These are phyloP conservation scores for Tarenaya hassleriana DNA, from an alignment of 345 rosid genomes.

Conservation along the genomic window DNA sequence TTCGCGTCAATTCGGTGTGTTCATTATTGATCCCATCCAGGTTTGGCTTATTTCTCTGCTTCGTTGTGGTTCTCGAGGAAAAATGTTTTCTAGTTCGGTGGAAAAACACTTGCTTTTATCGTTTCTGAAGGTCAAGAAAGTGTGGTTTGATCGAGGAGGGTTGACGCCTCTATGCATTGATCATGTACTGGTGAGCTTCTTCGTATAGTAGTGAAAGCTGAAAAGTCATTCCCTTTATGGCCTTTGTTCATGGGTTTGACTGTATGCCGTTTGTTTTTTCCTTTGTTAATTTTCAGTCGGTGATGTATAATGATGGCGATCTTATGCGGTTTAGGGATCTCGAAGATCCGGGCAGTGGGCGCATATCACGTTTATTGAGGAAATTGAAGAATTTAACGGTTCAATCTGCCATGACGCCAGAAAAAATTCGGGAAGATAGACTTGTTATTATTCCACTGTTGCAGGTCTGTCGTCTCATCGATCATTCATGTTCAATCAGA, in stretches of 20 bases:
- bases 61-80: not conserved
- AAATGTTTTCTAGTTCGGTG: constrained; percentile 1
- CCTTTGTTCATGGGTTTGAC: constrained; percentile 15
- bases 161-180: constrained; percentile 80
- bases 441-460: constrained; percentile 42
- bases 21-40: constrained; percentile 55
- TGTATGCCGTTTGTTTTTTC: constrained; percentile 7
- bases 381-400: constrained; percentile 46
- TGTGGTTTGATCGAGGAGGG: constrained; percentile 76
- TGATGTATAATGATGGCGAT: constrained; percentile 85
- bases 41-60: constrained; percentile 23
- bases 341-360: constrained; percentile 45
- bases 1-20: constrained; percentile 46
- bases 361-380: constrained; percentile 45
- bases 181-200: constrained; percentile 60
- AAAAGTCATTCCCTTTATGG: not conserved
- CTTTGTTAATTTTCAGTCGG: constrained; percentile 36
- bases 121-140: constrained; percentile 39
- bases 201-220: constrained; percentile 1
- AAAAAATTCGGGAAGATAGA: constrained; percentile 39
- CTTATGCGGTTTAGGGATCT: constrained; percentile 41
- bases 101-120: not conserved
- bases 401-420: constrained; percentile 35
- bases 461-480: constrained; percentile 39
- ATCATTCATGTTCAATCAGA: constrained; percentile 1